Evolutionary conservation across 108 stramenopile genomes (phyloP), one percentile per base, ranked within the genome.

Genomic region (Skeletonema tropicum): DNA sequence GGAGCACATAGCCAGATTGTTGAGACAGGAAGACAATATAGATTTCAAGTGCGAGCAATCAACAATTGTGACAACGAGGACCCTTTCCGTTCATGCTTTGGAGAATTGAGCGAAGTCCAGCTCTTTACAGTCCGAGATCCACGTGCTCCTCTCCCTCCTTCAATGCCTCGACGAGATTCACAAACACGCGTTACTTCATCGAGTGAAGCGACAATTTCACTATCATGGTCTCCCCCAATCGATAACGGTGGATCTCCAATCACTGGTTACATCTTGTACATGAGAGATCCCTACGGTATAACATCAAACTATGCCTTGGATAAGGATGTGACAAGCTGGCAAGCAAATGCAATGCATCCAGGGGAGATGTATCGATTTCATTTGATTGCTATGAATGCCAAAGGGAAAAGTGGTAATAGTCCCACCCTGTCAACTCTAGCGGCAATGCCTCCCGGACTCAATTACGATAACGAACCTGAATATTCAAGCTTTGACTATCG

Each of bases 231-330:
- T 26, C 76, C 88, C 14, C 92, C 93, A 2, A 58, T 86, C n/a
- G 95, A 96, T 66, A 96, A 94, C 61, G 93, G 95, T 1, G 95
- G 95, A 25, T 86, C 89, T 19, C 76, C 89, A 12, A 87, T 96
- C 33, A 90, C 87, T 19, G 80, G 79, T 48, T 96, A 94, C 73
- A 70, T 84, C 67, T 68, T 94, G 52, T 90, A 83, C 66, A 80
- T 81, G 57, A 86, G 84, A 65, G 82, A 86, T 57, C 64, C 82
- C 32, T 68, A 82, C 32, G 74, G 71, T 42, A 42, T 64, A 21
- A 66, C 76, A 25, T 39, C 68, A 10, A 82, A 42, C 63, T 42
- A 69, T 64, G 55, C 35, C 32, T 42, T 82, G n/a, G 60, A 59
- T 57, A 68, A 48, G 29, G 62, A 73, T 25, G 68, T 67, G 26